Evolutionary conservation across 192 early-diverging fungal species (phyloP).

Genomic region (Chytriomyces sp.): DNA sequence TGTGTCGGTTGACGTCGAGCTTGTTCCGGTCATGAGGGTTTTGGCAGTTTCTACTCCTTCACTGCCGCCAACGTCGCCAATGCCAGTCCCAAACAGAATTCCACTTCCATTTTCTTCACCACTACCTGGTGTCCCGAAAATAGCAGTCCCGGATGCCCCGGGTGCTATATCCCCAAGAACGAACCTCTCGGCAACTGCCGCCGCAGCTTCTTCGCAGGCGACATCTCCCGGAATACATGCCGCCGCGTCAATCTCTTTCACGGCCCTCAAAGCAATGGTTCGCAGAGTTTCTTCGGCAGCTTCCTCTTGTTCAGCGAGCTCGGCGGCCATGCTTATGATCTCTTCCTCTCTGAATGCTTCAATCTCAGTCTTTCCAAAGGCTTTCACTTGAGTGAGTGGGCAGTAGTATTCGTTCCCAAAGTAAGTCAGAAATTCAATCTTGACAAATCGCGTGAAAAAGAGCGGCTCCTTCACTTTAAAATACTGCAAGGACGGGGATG

Average conservation of each 20-base stretch:
- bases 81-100: neutral
- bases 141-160: too few species aligned
- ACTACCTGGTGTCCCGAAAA: neutral
- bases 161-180: too few species aligned
- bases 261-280: neutral
- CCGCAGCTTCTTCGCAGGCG: neutral
- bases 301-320: conserved; percentile 28
- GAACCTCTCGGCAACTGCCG: neutral
- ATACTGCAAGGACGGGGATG: conserved; percentile 57
- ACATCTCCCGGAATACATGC: conserved; percentile 5
- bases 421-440: conserved; percentile 85
- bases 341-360: conserved; percentile 72
- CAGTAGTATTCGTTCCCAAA: conserved; percentile 95
- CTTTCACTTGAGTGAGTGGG: conserved; percentile 83
- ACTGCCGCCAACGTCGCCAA: neutral
- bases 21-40: neutral
- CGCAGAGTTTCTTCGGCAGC: conserved; percentile 15
- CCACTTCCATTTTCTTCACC: neutral
- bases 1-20: neutral
- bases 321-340: conserved; percentile 64
- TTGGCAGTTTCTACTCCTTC: neutral
- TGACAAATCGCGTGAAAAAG: conserved; percentile 84
- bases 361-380: conserved; percentile 91
- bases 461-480: conserved; percentile 78
- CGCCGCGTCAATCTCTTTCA: conserved; percentile 25